phyloP scores from a whole-genome alignment of 1,284 basidiomycete species.

The Boletus coffeatus region DNA sequence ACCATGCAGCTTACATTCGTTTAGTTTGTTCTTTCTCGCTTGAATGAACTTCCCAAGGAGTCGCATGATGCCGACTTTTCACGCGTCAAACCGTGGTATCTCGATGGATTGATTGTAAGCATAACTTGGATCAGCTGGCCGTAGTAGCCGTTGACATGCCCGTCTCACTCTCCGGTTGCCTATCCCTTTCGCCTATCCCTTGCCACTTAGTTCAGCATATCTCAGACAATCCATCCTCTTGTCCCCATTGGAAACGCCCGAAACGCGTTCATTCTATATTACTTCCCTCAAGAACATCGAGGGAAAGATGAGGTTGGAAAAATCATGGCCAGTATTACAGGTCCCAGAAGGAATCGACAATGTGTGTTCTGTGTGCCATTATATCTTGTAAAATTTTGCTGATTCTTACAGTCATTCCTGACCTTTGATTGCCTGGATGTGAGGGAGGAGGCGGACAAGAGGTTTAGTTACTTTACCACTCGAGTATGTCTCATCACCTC shows the following conservation, averaged over 20 bases:
- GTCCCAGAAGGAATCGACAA: constrained; percentile 80
- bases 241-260: constrained; percentile 88
- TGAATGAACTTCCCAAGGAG: constrained; percentile 89
- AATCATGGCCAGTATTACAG: constrained; percentile 62
- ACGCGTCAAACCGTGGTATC: constrained; percentile 95
- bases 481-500: constrained; percentile 48
- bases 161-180: neutral
- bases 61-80: constrained; percentile 95
- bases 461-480: constrained; percentile 83
- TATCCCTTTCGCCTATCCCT: neutral
- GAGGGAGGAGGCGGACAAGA: constrained; percentile 79
- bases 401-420: constrained; percentile 52
- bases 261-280: constrained; percentile 79
- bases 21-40: constrained; percentile 79
- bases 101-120: constrained; percentile 86
- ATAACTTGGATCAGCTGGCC: neutral
- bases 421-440: constrained; percentile 71
- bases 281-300: constrained; percentile 73
- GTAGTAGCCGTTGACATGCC: neutral
- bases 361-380: constrained; percentile 35
- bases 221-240: constrained; percentile 88
- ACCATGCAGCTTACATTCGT: constrained; percentile 1
- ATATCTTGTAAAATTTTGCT: constrained; percentile 4
- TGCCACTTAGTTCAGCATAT: constrained; percentile 55
- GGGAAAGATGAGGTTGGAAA: constrained; percentile 74